Evolutionary conservation across 78 protist genomes (phyloP), one percentile per base, ranked within the genome.

Genomic region (Guillardia theta): DNA sequence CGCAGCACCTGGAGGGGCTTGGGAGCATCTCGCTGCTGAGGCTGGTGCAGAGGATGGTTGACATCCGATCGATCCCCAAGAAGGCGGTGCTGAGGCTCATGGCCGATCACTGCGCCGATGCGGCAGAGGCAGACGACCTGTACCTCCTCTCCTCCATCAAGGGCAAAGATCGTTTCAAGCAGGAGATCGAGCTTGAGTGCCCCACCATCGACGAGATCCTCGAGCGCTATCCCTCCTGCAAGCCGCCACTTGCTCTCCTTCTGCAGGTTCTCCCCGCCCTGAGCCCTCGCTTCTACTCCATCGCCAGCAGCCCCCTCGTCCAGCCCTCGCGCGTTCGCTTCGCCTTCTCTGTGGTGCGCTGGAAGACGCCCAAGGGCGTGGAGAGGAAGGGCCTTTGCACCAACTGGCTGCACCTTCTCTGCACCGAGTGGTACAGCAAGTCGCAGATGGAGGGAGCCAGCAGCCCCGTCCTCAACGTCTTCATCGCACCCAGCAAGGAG

Each of bases 321-420:
- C 44, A 1, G 0, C 90, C 90, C 21, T 12, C 90, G 33, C 90
- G 90, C 15, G 18, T 18, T 36, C 90, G 90, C 53, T 18, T 78
- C 10, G 90, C 90, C 8, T 78, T 78, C 9, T 78, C 90, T 10
- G 90, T 78, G 1, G 90, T 78, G 33, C 21, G 27, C 33, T 58
- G 64, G 70, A 93, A 39, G 47, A 48, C 64, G 9, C 10, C 9
- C 1, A 43, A 43, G n/a, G 94, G 64, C n/a, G 6, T 19, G 47
- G 46, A 70, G 87, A 30, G 12, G 33, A 12, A 37, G 48, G 95
- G 95, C 0, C 48, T 94, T 45, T 94, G 95, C 88, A 94, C 95
- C 64, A 78, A 64, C 15, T 94, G 95, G 95, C 78, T 94, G 21
- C 37, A 48, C 41, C 4, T 27, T 24, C 64, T 94, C 24, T 48